Evolutionary conservation across 1,139 yeast genomes (phyloP).

Genomic region (Debaryomyces singareniensis): DNA sequence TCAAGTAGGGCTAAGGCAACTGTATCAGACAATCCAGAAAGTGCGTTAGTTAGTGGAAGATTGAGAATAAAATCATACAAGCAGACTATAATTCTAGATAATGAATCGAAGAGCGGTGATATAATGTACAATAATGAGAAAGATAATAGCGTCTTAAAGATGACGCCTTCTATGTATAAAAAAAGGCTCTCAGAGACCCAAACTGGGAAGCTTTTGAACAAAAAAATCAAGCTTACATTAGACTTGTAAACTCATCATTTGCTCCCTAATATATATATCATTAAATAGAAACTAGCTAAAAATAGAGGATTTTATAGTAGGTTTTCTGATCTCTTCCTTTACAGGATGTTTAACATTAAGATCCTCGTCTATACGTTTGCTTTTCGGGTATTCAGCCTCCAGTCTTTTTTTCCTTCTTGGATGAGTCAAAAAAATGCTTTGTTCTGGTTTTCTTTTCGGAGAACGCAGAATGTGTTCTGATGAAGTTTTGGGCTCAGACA

Average conservation of each 20-base stretch:
- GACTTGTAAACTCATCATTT: no score
- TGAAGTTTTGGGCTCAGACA: no score
- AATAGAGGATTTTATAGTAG: constrained; percentile 22
- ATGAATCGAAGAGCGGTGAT: constrained; percentile 15
- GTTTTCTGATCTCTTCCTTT: constrained; percentile 3
- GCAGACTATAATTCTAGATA: constrained; percentile 53
- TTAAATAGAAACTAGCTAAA: constrained; percentile 13
- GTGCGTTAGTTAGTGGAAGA: constrained; percentile 65
- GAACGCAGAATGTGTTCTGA: no score
- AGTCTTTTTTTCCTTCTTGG: constrained; percentile 3
- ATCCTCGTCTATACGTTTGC: not conserved
- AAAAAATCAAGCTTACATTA: constrained; percentile 11
- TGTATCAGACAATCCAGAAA: constrained; percentile 52
- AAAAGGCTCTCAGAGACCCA: constrained; percentile 20
- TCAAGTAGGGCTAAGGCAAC: constrained; percentile 56
- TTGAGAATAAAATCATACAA: constrained; percentile 65
- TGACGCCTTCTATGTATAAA: constrained; percentile 17
- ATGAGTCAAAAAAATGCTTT: constrained; percentile 17
- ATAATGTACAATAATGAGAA: constrained; percentile 11
- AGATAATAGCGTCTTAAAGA: constrained; percentile 22
- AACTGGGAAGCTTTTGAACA: constrained; percentile 23
- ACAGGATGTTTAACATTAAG: not conserved
- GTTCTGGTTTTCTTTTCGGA: constrained; percentile 14
- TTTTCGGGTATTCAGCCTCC: not conserved
- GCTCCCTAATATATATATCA: constrained; percentile 1